phyloP scores from a whole-genome alignment of 2,329 filamentous ascomycete genomes.

The Talaromyces islandicus region DNA sequence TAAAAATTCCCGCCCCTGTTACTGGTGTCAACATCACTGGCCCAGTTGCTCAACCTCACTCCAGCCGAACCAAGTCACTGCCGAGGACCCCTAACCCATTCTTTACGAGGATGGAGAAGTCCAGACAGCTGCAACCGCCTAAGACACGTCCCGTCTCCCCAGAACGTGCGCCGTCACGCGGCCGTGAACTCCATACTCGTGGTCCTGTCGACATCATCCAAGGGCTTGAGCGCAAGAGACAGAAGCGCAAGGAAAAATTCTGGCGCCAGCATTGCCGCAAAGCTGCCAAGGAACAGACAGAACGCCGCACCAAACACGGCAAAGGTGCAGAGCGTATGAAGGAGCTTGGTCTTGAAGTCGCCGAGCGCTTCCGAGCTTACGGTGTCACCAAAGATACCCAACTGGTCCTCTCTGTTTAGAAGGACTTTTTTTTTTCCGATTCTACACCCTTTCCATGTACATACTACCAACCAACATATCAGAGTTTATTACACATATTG shows the following conservation, averaged over 20 bases:
- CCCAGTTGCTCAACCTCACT: slow-evolving; percentile 57
- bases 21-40: slow-evolving; percentile 48
- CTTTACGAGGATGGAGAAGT: slow-evolving; percentile 35
- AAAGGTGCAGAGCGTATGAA: slow-evolving; percentile 91
- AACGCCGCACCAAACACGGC: slow-evolving; percentile 65
- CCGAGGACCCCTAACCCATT: slow-evolving; percentile 72
- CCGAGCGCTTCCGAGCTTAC: slow-evolving; percentile 71
- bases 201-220: slow-evolving; percentile 98
- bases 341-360: slow-evolving; percentile 82
- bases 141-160: slow-evolving; percentile 23
- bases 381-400: slow-evolving; percentile 43
- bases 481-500: not conserved
- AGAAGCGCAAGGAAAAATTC: slow-evolving; percentile 87
- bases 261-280: slow-evolving; percentile 85
- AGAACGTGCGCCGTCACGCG: slow-evolving; percentile 28
- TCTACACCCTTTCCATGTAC: slow-evolving; percentile 18
- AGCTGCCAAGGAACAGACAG: slow-evolving; percentile 61
- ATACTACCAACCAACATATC: slow-evolving; percentile 14
- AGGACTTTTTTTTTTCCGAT: slow-evolving; percentile 9
- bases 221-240: slow-evolving; percentile 87
- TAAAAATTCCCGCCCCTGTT: slow-evolving; percentile 39
- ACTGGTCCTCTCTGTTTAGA: slow-evolving; percentile 68
- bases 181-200: slow-evolving; percentile 62
- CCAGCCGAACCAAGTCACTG: slow-evolving; percentile 78
- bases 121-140: slow-evolving; percentile 23